Conservation (phyloP, 305 asterid genomes). For the Withania somnifera region DNA sequence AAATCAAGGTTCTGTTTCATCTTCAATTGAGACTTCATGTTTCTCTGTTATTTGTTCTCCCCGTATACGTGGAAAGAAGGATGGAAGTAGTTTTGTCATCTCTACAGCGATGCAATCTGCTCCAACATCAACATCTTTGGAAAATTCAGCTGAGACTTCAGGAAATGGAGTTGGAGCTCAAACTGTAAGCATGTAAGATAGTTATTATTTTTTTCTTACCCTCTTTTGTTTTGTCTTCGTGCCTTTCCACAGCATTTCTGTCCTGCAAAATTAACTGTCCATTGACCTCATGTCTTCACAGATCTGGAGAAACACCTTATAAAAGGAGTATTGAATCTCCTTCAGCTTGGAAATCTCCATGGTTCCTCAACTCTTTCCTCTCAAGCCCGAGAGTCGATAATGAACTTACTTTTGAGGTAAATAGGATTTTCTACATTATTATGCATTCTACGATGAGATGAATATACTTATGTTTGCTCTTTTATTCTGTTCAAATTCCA, state of each 20-base stretch:
- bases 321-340: conserved; percentile 72
- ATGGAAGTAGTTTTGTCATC: conserved; percentile 37
- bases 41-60: conserved; percentile 50
- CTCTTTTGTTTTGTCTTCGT: neutral
- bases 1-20: conserved; percentile 21
- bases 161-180: conserved; percentile 40
- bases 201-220: conserved; percentile 1
- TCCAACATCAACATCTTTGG: conserved; percentile 30
- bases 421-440: neutral
- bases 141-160: conserved; percentile 40
- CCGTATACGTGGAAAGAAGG: conserved; percentile 38
- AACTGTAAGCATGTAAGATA: conserved; percentile 60
- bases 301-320: conserved; percentile 58
- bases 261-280: neutral
- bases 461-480: neutral
- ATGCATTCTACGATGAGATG: neutral
- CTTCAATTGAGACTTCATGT: conserved; percentile 35
- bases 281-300: conserved; percentile 5
- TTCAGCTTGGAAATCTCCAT: conserved; percentile 85
- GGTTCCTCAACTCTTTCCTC: conserved; percentile 51
- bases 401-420: conserved; percentile 67
- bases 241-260: neutral
- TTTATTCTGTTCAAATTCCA: neutral
- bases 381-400: conserved; percentile 67
- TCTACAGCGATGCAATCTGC: conserved; percentile 35